These are phyloP conservation scores for Calonectria pteridis DNA, from an alignment of 2,329 filamentous ascomycete species.

Conservation along the genomic window DNA sequence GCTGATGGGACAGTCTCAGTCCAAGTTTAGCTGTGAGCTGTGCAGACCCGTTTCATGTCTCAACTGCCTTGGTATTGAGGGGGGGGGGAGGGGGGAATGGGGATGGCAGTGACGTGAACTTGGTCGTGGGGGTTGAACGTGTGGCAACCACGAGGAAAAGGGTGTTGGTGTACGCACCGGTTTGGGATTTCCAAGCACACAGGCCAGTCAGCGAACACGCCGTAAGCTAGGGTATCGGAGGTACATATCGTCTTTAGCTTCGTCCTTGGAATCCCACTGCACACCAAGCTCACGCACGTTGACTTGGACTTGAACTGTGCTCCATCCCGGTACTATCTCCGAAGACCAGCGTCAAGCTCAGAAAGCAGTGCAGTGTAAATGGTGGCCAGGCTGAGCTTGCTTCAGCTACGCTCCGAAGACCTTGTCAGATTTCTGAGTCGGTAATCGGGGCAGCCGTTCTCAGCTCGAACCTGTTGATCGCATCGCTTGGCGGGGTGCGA, in stretches of 20 bases:
- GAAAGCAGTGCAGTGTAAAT: neutral
- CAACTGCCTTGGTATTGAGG: constrained; percentile 2
- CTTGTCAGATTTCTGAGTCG: neutral
- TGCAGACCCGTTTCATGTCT: constrained; percentile 25
- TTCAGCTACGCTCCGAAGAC: constrained; percentile 5
- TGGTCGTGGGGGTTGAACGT: constrained; percentile 5
- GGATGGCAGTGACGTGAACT: constrained; percentile 4
- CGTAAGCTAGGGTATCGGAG: constrained; percentile 26
- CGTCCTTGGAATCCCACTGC: neutral
- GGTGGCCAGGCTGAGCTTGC: constrained; percentile 1
- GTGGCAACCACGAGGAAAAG: constrained; percentile 24
- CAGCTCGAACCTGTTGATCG: constrained; percentile 11
- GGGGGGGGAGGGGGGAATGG: neutral
- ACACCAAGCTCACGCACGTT: neutral
- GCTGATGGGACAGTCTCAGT: neutral
- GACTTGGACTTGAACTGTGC: neutral
- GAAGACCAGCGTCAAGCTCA: neutral
- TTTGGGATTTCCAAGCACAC: neutral
- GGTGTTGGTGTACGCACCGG: neutral
- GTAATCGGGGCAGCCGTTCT: neutral
- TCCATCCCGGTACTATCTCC: neutral
- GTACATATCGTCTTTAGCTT: constrained; percentile 1
- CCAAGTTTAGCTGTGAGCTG: constrained; percentile 22
- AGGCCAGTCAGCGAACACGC: constrained; percentile 14
- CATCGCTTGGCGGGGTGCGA: constrained; percentile 14